Base-by-base conservation (phyloP, 805 yeast species). In the Starmerella sp. region DNA sequence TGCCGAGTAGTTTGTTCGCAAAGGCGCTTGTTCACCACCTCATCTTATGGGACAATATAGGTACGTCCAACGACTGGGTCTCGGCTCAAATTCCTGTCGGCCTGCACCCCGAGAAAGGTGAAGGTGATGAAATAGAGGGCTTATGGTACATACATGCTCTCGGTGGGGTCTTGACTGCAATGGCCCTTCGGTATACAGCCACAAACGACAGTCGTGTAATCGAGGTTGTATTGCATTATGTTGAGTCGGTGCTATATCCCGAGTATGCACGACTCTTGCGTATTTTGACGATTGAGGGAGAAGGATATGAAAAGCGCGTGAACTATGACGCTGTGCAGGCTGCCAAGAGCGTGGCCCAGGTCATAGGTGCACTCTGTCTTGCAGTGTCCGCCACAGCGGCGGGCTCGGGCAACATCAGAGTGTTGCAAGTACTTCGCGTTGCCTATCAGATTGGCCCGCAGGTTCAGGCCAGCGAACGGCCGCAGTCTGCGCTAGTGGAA, bases 321-420 rank as follows among this genome's bases (percentile, higher is more conserved):
- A 53, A 34, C 38, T 54, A 51, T 35, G 48, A 43, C 11, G 5
- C 3, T 10, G n/a, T 31, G 2, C 56, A 37, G 13, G 42, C 41
- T 1, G 47, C 49, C 5, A 28, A 22, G 15, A 34, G 22, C 6
- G 42, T 56, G 7, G 56, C 60, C 7, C 41, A 36, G 13, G 22
- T 57, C 13, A 32, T 55, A 2, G 17, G 55, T 58, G 71, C 83
- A 0, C 61, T 88, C 13, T 76, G 83, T 1, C 67, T 91, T 5
- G 77, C 93, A 8, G 67, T 78, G 6, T 78, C 96, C 0, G 73
- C 87, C 31, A 76, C 89, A 0, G 85, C 88, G 86, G 90, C 95
- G 1, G 96, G 96, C 1, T 80, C 89, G 14, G 97, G 98, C 0
- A 96, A 93, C 66, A 69, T 90, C 53, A 85, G 81, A 45, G 78